phyloP scores from a whole-genome alignment of 129 eudicot genomes.

The Flaveria trinervia region DNA sequence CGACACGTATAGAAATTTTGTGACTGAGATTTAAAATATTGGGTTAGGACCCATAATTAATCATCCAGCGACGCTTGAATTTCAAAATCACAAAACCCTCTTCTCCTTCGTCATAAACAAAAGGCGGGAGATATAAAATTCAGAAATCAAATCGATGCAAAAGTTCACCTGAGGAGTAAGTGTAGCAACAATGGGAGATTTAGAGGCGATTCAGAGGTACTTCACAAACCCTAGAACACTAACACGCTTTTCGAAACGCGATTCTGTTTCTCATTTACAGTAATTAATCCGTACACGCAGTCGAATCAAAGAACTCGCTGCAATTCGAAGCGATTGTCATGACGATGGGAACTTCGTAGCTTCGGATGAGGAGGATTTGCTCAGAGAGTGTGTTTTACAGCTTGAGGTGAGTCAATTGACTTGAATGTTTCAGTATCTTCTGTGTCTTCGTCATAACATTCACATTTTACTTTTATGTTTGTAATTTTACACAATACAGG shows the following conservation, averaged over 20 bases:
- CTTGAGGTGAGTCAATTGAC: slow-evolving; percentile 35
- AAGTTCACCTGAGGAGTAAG: not conserved
- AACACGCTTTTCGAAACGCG: not conserved
- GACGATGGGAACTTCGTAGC: slow-evolving; percentile 10
- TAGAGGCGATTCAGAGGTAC: slow-evolving; percentile 43
- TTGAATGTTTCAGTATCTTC: slow-evolving; percentile 4
- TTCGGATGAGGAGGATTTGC: slow-evolving; percentile 37
- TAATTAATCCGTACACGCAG: slow-evolving; percentile 27
- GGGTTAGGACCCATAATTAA: no score
- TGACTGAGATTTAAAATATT: no score
- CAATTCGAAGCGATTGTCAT: slow-evolving; percentile 24
- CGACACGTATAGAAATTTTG: no score
- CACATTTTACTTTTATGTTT: not conserved
- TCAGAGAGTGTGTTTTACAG: slow-evolving; percentile 35
- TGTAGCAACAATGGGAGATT: slow-evolving; percentile 29
- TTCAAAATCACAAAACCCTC: no score
- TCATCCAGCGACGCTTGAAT: no score
- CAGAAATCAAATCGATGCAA: slow-evolving; percentile 1
- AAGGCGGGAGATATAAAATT: slow-evolving; percentile 36
- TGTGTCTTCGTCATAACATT: not conserved
- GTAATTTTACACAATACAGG: slow-evolving; percentile 34
- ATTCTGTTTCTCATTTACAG: not conserved
- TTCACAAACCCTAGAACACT: slow-evolving; percentile 26
- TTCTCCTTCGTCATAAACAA: not conserved
- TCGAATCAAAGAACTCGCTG: slow-evolving; percentile 40